Conservation (phyloP, 1,139 yeast genomes). For the Petasospora fabianii region DNA sequence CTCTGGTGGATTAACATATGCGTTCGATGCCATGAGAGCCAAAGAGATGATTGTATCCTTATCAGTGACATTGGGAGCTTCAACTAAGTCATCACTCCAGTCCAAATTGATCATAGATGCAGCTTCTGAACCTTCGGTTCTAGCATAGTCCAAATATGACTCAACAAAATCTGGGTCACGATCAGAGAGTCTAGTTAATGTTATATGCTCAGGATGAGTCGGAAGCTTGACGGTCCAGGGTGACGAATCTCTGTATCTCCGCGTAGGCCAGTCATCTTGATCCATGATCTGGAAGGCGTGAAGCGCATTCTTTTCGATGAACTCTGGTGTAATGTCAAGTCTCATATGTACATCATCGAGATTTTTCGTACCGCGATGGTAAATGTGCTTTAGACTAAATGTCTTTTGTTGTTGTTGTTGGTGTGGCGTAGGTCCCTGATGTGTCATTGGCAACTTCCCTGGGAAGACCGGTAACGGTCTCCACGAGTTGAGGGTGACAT, state of each 20-base stretch:
- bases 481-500: neutral
- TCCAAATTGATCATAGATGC: slow-evolving; percentile 46
- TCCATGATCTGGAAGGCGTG: slow-evolving; percentile 9
- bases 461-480: slow-evolving; percentile 3
- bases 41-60: slow-evolving; percentile 66
- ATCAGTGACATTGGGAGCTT: slow-evolving; percentile 73
- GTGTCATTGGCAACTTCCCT: no score
- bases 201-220: slow-evolving; percentile 17
- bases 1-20: slow-evolving; percentile 74
- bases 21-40: slow-evolving; percentile 88
- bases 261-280: slow-evolving; percentile 40
- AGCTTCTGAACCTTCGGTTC: slow-evolving; percentile 43
- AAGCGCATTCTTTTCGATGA: slow-evolving; percentile 28
- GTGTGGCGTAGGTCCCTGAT: no score
- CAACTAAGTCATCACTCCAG: slow-evolving; percentile 46
- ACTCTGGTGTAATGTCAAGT: slow-evolving; percentile 44
- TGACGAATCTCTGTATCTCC: slow-evolving; percentile 33
- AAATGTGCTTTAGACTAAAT: slow-evolving; percentile 39
- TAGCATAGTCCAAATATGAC: slow-evolving; percentile 58
- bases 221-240: slow-evolving; percentile 43
- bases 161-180: slow-evolving; percentile 65
- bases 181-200: slow-evolving; percentile 48
- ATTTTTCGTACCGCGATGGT: slow-evolving; percentile 48
- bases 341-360: slow-evolving; percentile 38
- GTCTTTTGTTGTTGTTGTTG: slow-evolving; percentile 3